Conservation (phyloP, 1,284 basidiomycete species). For the Trichosporon sp. region DNA sequence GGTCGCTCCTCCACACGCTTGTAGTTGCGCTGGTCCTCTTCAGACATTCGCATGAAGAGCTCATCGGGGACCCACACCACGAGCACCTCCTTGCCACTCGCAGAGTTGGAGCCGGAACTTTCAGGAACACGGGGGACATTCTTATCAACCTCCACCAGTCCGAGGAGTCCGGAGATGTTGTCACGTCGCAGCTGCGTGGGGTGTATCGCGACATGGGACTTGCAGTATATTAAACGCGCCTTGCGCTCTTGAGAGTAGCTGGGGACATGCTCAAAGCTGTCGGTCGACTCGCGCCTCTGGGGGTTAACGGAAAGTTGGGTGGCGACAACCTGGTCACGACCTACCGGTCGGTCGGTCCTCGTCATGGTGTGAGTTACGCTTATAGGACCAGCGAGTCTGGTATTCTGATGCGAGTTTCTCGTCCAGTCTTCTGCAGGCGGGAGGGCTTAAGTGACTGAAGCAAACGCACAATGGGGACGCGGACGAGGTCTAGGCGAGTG, state of each 20-base stretch:
- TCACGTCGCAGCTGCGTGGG: constrained; percentile 88
- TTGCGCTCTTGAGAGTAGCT: constrained; percentile 31
- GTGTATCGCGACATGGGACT: constrained; percentile 90
- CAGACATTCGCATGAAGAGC: constrained; percentile 50
- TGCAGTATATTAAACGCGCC: constrained; percentile 71
- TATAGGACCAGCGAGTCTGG: too few species aligned
- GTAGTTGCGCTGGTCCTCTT: constrained; percentile 48
- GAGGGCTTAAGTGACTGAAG: too few species aligned
- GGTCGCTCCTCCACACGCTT: constrained; percentile 41
- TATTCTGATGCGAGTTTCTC: too few species aligned
- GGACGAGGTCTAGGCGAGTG: not conserved
- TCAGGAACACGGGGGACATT: constrained; percentile 27
- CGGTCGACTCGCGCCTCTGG: constrained; percentile 11
- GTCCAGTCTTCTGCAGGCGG: too few species aligned
- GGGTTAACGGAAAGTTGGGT: constrained; percentile 2
- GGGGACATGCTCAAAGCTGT: constrained; percentile 27
- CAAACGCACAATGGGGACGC: not conserved
- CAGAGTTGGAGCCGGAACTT: constrained; percentile 12
- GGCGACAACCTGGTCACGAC: constrained; percentile 1
- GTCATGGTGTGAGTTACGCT: constrained; percentile 13
- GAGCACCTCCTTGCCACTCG: constrained; percentile 40
- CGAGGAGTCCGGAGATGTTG: constrained; percentile 89
- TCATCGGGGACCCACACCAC: constrained; percentile 56
- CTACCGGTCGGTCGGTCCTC: constrained; percentile 22
- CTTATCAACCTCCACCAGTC: constrained; percentile 69